These are phyloP conservation scores for Phytophthora kernoviae DNA, from an alignment of 352 stramenopile species.

Conservation along the genomic window DNA sequence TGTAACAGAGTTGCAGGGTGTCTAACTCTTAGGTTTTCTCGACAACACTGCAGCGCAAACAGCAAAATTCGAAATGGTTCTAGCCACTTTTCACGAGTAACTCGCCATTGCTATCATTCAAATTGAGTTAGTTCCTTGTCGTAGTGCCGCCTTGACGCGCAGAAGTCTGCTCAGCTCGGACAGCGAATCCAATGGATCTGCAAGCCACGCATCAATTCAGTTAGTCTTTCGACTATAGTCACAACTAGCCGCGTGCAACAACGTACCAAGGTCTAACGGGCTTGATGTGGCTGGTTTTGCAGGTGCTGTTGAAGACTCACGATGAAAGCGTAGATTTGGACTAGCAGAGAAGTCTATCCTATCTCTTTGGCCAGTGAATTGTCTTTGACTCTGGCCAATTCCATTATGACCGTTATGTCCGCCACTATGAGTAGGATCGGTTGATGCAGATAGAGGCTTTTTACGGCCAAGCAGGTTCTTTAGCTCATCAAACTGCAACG, in stretches of 20 bases:
- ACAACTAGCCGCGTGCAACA: not conserved
- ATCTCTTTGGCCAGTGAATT: not conserved
- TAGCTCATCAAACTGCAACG: slow-evolving; percentile 46
- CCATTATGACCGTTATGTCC: too few relatives aligned
- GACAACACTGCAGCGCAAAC: too few relatives aligned
- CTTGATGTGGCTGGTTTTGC: slow-evolving; percentile 1
- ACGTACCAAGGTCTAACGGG: slow-evolving; percentile 31
- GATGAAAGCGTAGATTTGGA: not conserved
- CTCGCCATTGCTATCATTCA: not conserved
- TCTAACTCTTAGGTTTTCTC: too few relatives aligned
- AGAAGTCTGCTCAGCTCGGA: slow-evolving; percentile 63
- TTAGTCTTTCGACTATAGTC: not conserved
- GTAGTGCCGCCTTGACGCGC: slow-evolving; percentile 56
- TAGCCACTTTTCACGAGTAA: too few relatives aligned
- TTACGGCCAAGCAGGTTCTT: slow-evolving; percentile 47
- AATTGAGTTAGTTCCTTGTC: slow-evolving; percentile 4
- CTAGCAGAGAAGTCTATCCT: not conserved
- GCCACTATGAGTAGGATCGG: not conserved
- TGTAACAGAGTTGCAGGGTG: too few relatives aligned
- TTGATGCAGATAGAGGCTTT: slow-evolving; percentile 7
- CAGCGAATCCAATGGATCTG: slow-evolving; percentile 55
- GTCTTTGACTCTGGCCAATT: not conserved
- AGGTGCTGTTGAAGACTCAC: not conserved
- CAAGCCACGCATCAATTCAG: not conserved
- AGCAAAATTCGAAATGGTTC: too few relatives aligned